phyloP scores from a whole-genome alignment of 371 early-diverging fungal genomes.

The Syncephalastrum monosporum region DNA sequence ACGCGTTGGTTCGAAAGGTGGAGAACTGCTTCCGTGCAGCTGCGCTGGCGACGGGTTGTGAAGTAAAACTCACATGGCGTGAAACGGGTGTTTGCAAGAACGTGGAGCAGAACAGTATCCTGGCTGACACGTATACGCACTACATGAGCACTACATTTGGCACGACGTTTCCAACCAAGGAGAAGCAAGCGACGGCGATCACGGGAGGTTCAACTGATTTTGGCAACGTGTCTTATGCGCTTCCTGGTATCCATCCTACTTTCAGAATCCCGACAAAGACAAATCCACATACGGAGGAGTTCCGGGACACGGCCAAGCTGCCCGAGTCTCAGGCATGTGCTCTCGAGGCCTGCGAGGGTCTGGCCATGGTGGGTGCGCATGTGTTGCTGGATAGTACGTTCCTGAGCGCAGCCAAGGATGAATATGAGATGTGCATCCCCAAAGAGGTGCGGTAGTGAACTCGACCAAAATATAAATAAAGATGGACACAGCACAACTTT shows the following conservation, averaged over 20 bases:
- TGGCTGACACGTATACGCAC: conserved; percentile 3
- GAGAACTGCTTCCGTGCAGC: conserved; percentile 63
- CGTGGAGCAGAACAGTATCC: neutral
- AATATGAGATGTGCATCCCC: neutral
- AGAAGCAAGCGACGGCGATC: conserved; percentile 9
- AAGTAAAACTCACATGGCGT: conserved; percentile 51
- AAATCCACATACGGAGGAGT: conserved; percentile 65
- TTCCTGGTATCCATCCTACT: conserved; percentile 41
- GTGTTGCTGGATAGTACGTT: neutral
- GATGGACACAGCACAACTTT: no score
- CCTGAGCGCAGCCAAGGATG: conserved; percentile 6
- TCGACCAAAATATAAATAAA: no score
- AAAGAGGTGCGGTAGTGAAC: no score
- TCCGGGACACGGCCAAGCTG: conserved; percentile 59
- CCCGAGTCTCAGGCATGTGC: conserved; percentile 58
- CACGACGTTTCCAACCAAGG: conserved; percentile 20
- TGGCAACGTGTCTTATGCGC: conserved; percentile 60
- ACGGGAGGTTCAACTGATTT: conserved; percentile 63
- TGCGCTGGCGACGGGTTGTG: conserved; percentile 68
- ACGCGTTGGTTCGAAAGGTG: conserved; percentile 45
- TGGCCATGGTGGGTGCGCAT: conserved; percentile 13
- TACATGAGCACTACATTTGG: neutral
- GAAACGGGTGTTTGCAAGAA: conserved; percentile 30
- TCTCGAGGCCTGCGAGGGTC: conserved; percentile 14
- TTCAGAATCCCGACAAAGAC: conserved; percentile 35